Conservation (phyloP, 345 rosid genomes). For the Linum usitatissimum region DNA sequence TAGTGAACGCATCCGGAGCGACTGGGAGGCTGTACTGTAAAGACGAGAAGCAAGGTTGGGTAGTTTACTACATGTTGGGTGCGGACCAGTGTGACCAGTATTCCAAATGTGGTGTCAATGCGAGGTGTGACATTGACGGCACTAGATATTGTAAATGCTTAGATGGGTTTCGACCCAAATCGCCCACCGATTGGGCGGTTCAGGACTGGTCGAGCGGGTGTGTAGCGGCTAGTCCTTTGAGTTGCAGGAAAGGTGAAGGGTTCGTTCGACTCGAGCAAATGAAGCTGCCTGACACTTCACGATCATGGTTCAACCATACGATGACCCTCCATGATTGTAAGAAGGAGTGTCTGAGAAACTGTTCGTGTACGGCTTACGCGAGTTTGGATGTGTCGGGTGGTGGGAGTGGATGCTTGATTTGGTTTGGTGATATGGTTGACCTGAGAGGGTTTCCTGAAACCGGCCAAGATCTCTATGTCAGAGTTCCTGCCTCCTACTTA, state of each 20-base stretch:
- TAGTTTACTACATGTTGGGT: not conserved
- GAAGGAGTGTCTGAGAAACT: conserved; percentile 12
- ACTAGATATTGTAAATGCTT: conserved; percentile 8
- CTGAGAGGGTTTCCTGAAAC: conserved; percentile 2
- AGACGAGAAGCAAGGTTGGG: conserved; percentile 16
- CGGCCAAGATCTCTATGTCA: conserved; percentile 15
- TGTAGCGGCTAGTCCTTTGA: not conserved
- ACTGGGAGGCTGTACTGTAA: conserved; percentile 15
- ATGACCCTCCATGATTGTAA: conserved; percentile 12
- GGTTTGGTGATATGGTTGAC: conserved; percentile 18
- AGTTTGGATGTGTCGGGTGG: conserved; percentile 8
- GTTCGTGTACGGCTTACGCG: conserved; percentile 16
- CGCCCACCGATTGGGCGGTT: conserved; percentile 9
- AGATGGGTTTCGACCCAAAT: conserved; percentile 18
- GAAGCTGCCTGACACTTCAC: conserved; percentile 15
- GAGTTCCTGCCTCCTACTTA: conserved; percentile 15
- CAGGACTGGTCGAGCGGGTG: conserved; percentile 17
- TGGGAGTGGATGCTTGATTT: conserved; percentile 20
- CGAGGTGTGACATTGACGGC: conserved; percentile 12
- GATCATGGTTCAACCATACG: conserved; percentile 12
- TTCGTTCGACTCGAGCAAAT: conserved; percentile 1
- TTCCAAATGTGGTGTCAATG: conserved; percentile 12
- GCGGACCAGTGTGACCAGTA: conserved; percentile 10
- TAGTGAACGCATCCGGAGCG: conserved; percentile 8
- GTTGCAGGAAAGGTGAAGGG: conserved; percentile 8